These are phyloP conservation scores for Azolla pinnata DNA, from an alignment of 75 land plant genomes.

Conservation along the genomic window DNA sequence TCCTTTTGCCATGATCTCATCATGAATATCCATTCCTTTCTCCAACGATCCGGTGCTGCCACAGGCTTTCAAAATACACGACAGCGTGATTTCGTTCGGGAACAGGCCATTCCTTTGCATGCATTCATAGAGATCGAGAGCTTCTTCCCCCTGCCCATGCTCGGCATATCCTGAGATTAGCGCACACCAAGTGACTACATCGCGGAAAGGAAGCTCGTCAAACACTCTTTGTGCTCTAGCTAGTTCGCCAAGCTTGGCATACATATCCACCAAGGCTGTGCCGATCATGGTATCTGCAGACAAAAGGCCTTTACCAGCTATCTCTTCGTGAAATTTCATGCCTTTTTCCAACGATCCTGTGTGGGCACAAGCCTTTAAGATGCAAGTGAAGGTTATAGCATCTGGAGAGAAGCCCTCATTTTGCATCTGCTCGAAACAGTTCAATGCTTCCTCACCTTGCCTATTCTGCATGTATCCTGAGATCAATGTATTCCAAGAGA, in stretches of 20 bases:
- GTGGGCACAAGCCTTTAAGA: no score
- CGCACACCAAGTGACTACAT: slow-evolving; percentile 12
- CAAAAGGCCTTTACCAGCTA: no score
- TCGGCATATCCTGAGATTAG: slow-evolving; percentile 10
- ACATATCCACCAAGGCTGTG: slow-evolving; percentile 2
- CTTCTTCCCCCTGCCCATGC: slow-evolving; percentile 4
- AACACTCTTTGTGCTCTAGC: slow-evolving; percentile 2
- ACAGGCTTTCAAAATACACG: slow-evolving; percentile 7
- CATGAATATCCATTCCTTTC: slow-evolving; percentile 5
- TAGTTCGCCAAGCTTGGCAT: slow-evolving; percentile 2
- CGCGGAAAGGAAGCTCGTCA: not conserved
- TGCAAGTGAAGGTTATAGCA: no score
- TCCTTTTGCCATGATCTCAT: not conserved
- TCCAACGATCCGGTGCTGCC: not conserved
- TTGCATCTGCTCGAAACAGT: no score
- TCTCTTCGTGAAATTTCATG: no score
- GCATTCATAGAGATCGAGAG: not conserved
- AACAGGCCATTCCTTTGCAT: slow-evolving; percentile 4
- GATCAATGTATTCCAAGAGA: no score
- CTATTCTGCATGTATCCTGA: no score
- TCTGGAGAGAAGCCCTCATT: no score
- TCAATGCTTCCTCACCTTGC: no score
- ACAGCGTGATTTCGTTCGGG: not conserved
- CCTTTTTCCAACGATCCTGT: no score
- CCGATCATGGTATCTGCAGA: no score